Evolutionary conservation across 1,284 basidiomycete genomes (phyloP).

Genomic region (Tylopilus sp.): DNA sequence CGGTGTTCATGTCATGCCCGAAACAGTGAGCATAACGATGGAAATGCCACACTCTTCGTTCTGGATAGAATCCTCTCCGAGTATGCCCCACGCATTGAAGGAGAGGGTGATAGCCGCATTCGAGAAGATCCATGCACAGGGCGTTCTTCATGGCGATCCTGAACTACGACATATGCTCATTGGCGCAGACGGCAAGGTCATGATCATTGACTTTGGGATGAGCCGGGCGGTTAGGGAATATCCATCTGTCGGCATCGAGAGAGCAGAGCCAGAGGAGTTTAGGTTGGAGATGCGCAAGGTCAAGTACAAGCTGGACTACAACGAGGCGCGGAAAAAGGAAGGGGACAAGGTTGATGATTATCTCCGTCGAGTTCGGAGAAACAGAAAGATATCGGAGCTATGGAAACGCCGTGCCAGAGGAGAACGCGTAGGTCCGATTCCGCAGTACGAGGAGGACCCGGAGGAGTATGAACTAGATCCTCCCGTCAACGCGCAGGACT

Average conservation of each 20-base stretch:
- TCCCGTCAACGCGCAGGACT: slow-evolving; percentile 32
- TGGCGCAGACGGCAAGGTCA: slow-evolving; percentile 51
- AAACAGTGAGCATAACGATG: slow-evolving; percentile 45
- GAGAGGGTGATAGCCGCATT: slow-evolving; percentile 47
- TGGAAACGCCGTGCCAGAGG: slow-evolving; percentile 33
- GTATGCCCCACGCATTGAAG: slow-evolving; percentile 51
- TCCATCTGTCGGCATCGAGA: slow-evolving; percentile 36
- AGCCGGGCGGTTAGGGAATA: slow-evolving; percentile 41
- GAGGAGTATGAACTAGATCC: slow-evolving; percentile 31
- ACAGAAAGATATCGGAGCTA: slow-evolving; percentile 26
- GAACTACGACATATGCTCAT: slow-evolving; percentile 56
- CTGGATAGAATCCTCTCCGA: slow-evolving; percentile 53
- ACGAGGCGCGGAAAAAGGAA: slow-evolving; percentile 30
- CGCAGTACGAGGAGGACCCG: slow-evolving; percentile 34
- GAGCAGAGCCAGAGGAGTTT: slow-evolving; percentile 42
- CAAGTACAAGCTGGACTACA: slow-evolving; percentile 46
- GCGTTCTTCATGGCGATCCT: slow-evolving; percentile 50
- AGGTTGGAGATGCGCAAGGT: slow-evolving; percentile 52
- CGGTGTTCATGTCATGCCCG: slow-evolving; percentile 41
- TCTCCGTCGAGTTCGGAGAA: slow-evolving; percentile 27
- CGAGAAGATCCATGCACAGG: slow-evolving; percentile 45
- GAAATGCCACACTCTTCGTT: slow-evolving; percentile 51
- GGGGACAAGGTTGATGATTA: slow-evolving; percentile 32
- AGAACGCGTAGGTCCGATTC: slow-evolving; percentile 34
- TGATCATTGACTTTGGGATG: slow-evolving; percentile 54